phyloP scores from a whole-genome alignment of 163 green algal species.

The Prototheca stagnorum region DNA sequence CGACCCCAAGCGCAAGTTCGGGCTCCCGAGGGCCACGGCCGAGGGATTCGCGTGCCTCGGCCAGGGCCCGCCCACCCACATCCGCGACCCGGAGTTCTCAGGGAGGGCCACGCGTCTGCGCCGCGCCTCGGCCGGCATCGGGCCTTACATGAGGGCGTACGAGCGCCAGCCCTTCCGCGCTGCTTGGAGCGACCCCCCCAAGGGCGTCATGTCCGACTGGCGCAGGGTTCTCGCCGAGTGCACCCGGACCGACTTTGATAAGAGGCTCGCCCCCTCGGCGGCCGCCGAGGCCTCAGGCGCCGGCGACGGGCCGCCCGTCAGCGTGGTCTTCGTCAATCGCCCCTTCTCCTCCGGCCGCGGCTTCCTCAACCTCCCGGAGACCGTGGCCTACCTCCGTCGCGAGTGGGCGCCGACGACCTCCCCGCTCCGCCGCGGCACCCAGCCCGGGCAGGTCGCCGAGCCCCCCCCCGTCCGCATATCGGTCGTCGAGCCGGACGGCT shows the following conservation, averaged over 20 bases:
- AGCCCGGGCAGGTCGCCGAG: neutral
- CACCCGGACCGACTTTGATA: constrained; percentile 1
- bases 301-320: too few relatives aligned
- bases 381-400: neutral
- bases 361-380: constrained; percentile 4
- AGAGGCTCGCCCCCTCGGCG: neutral
- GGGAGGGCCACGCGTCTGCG: neutral
- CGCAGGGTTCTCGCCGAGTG: neutral
- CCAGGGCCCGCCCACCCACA: neutral
- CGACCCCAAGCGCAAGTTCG: neutral
- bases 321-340: constrained; percentile 5
- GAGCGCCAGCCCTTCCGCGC: constrained; percentile 1
- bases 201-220: neutral
- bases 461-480: neutral
- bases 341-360: neutral
- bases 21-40: neutral
- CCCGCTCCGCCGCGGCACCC: too few relatives aligned
- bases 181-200: neutral
- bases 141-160: constrained; percentile 7
- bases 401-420: constrained; percentile 7
- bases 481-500: neutral
- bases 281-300: too few relatives aligned
- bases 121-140: constrained; percentile 1
- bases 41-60: constrained; percentile 1
- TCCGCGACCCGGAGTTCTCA: too few relatives aligned